Base-by-base conservation (phyloP, 2,329 filamentous ascomycete genomes). In the Exophiala bonariae region DNA sequence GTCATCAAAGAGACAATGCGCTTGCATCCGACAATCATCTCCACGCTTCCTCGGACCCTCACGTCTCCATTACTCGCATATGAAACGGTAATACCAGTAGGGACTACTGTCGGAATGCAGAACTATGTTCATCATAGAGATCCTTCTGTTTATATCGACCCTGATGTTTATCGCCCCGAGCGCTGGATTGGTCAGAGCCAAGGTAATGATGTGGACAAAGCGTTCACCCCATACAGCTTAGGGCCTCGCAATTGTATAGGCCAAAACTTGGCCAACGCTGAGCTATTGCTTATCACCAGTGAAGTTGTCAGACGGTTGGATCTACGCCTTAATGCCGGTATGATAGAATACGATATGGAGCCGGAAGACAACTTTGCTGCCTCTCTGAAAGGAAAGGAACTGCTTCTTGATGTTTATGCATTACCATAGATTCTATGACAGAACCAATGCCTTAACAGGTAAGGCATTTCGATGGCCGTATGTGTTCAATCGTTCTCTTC, bases 181-280 rank as follows among this genome's bases (percentile, higher is more conserved):
- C 51, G 59, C 2, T 61, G 59, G 59, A 36, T 61, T 5, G 52
- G 35, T 53, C 59, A 30, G 70, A 39, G 62, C 59, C 6, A 45
- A 9, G 28, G 17, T 13, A 43, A 49, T n/a, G 40, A 41, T 11
- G 28, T 39, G 40, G 30, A 47, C 22, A 22, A 42, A 11, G 36
- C 44, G 2, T 41, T 51, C 14, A 44, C 38, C 2, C 55, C 57
- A 8, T 59, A 58, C 41, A 44, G 38, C 13, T 41, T 64, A 0
- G 69, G 69, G 0, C 60, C 65, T 1, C 54, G 66, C 11, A 58
- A 56, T 16, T 72, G 69, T 42, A 57, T 65, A 10, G 35, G 40
- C 22, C 47, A 37, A 41, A 32, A 22, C n/a, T 26, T 41, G 52
- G 49, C 7, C 9, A 36, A 30, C 16, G 47, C 54, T 3, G 62